Evolutionary conservation across 116 monocot species (phyloP).

Genomic region (Posidonia oceanica): DNA sequence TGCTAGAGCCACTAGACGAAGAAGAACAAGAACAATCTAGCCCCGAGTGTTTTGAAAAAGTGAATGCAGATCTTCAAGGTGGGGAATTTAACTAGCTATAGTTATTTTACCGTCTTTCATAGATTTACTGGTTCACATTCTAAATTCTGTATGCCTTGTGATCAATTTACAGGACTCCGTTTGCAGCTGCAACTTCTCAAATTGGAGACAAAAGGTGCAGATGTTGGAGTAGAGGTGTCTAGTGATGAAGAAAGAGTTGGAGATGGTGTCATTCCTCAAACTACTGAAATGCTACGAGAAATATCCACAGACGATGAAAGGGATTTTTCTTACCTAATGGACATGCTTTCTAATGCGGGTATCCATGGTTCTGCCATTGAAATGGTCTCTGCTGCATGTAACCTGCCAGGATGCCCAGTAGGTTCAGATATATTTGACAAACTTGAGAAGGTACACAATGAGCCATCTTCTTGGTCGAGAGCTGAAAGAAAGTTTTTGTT

Average conservation of each 20-base stretch:
- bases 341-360: conserved; percentile 45
- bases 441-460: conserved; percentile 63
- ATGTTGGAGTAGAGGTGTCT: background rate
- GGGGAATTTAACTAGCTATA: conserved; percentile 2
- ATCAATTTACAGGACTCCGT: conserved; percentile 37
- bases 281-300: conserved; percentile 8
- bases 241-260: conserved; percentile 37
- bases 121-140: background rate
- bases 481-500: conserved; percentile 72
- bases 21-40: conserved; percentile 27
- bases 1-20: conserved; percentile 40
- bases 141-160: background rate
- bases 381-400: conserved; percentile 12
- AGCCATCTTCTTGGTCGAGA: conserved; percentile 36
- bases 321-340: conserved; percentile 68
- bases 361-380: conserved; percentile 18
- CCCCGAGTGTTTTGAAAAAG: conserved; percentile 49
- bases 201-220: conserved; percentile 24
- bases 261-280: conserved; percentile 6
- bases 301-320: conserved; percentile 30
- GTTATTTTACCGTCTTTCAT: background rate
- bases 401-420: conserved; percentile 23
- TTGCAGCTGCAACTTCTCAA: conserved; percentile 74
- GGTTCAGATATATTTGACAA: conserved; percentile 29
- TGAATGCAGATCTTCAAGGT: conserved; percentile 77